phyloP scores from a whole-genome alignment of 2,329 filamentous ascomycete genomes.

The Magnaporthiopsis poae region DNA sequence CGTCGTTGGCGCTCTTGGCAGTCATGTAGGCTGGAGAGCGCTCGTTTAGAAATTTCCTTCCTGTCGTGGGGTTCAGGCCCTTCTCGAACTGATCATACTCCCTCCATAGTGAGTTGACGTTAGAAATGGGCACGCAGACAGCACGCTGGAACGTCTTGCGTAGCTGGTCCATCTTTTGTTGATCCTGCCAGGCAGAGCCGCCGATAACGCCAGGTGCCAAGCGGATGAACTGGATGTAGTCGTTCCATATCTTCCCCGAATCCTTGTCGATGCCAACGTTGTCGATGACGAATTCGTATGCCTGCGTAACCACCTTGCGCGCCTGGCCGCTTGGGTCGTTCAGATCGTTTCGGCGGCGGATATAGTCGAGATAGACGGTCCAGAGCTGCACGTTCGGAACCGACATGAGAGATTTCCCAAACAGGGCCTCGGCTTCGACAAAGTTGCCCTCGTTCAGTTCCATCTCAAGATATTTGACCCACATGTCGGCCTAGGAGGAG shows the following conservation, averaged over 20 bases:
- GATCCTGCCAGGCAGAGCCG: conserved; percentile 85
- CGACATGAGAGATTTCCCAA: conserved; percentile 64
- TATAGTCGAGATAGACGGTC: conserved; percentile 90
- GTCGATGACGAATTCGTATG: conserved; percentile 85
- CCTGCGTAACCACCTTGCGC: conserved; percentile 68
- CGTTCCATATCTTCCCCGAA: conserved; percentile 80
- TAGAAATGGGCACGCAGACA: conserved; percentile 74
- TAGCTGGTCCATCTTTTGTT: conserved; percentile 92
- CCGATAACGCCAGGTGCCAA: conserved; percentile 76
- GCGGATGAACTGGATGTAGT: conserved; percentile 90
- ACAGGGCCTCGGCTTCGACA: conserved; percentile 69
- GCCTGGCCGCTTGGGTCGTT: conserved; percentile 70
- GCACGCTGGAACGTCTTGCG: conserved; percentile 88
- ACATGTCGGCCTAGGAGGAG: conserved; percentile 66
- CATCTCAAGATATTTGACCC: conserved; percentile 80
- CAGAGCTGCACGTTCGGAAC: conserved; percentile 80
- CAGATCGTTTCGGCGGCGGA: conserved; percentile 81
- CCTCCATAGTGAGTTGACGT: conserved; percentile 81
- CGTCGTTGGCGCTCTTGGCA: conserved; percentile 78
- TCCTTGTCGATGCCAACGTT: conserved; percentile 87
- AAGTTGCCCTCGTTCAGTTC: conserved; percentile 82
- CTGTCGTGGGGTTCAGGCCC: conserved; percentile 83
- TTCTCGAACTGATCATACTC: conserved; percentile 97
- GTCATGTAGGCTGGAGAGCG: conserved; percentile 92
- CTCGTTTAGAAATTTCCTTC: conserved; percentile 88